A percentile compares a stretch with the other conserved stretches of the same genome.
Evolutionary conservation across 169 alveolate species (phyloP).

Genomic region (Cryptosporidium muris): DNA sequence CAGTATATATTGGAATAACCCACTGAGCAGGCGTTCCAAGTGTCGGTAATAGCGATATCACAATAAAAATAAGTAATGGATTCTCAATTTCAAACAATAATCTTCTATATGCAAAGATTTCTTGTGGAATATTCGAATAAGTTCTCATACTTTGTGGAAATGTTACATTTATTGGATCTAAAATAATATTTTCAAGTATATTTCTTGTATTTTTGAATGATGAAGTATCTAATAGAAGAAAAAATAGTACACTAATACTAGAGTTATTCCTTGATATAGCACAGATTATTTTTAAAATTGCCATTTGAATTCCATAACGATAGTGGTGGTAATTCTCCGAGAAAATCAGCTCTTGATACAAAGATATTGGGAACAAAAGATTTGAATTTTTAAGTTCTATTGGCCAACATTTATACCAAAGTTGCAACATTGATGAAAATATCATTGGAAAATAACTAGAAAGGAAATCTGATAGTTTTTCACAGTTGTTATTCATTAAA

Average conservation of each 20-base stretch:
- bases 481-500: slow-evolving; percentile 4
- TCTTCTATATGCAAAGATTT: slow-evolving; percentile 18
- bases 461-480: background rate
- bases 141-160: slow-evolving; percentile 19
- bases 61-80: slow-evolving; percentile 28
- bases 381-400: background rate
- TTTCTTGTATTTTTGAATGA: slow-evolving; percentile 16
- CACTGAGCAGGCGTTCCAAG: slow-evolving; percentile 58
- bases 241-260: background rate
- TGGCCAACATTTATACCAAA: slow-evolving; percentile 68
- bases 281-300: slow-evolving; percentile 23
- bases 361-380: background rate
- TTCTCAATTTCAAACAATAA: slow-evolving; percentile 12
- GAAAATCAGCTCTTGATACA: slow-evolving; percentile 8
- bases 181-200: slow-evolving; percentile 30
- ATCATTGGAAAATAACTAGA: slow-evolving; percentile 1
- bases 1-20: background rate
- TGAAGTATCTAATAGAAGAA: slow-evolving; percentile 9
- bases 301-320: slow-evolving; percentile 10
- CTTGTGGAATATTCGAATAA: slow-evolving; percentile 8
- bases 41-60: slow-evolving; percentile 15
- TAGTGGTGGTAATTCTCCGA: slow-evolving; percentile 34
- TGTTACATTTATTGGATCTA: slow-evolving; percentile 38
- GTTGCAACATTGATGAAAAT: slow-evolving; percentile 13
- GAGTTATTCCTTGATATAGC: slow-evolving; percentile 7